A percentile compares a stretch with the other conserved stretches of the same genome.
These are phyloP conservation scores for Russula vinacea DNA, from an alignment of 768 basidiomycete species.

Conservation along the genomic window DNA sequence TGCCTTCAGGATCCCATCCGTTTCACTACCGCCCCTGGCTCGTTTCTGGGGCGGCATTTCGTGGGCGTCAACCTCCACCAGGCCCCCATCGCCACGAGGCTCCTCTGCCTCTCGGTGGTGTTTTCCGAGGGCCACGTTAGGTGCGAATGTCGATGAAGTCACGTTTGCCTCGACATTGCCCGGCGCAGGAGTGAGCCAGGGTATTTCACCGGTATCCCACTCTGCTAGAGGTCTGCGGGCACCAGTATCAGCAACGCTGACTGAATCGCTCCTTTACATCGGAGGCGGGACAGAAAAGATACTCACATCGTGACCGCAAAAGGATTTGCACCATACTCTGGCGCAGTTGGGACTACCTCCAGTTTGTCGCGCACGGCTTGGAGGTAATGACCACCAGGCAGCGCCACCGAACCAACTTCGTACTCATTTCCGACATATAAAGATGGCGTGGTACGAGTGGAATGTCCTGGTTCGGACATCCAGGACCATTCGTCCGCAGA, in stretches of 20 bases:
- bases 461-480: neutral
- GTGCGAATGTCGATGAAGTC: neutral
- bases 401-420: neutral
- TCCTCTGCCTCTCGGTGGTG: neutral
- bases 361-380: too few relatives aligned
- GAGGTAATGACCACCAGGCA: too few relatives aligned
- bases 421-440: neutral
- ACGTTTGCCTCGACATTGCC: neutral
- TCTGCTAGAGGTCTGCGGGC: neutral
- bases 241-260: neutral
- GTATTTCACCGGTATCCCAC: too few relatives aligned
- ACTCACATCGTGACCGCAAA: neutral
- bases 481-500: neutral
- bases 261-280: too few relatives aligned
- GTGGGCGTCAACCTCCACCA: neutral
- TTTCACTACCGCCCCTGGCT: neutral
- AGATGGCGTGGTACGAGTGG: neutral
- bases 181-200: neutral
- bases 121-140: neutral
- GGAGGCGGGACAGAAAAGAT: neutral
- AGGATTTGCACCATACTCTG: neutral
- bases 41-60: neutral
- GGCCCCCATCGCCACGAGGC: neutral
- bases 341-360: too few relatives aligned
- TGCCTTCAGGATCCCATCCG: neutral